Conservation (phyloP, 202 grass and related monocot genomes). For the Setaria italica region DNA sequence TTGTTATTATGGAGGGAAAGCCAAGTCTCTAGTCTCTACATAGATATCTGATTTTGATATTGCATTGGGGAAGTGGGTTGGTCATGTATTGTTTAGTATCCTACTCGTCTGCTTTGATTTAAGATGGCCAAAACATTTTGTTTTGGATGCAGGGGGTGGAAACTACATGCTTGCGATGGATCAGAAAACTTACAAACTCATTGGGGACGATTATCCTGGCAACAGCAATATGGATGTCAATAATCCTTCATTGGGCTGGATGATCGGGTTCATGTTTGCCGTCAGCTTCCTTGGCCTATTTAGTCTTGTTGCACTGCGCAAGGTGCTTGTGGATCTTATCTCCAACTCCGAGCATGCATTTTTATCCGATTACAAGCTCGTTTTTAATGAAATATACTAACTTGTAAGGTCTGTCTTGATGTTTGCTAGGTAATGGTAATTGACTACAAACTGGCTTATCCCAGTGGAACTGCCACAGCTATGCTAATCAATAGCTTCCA, state of each 20-base stretch:
- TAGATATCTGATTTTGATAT: too few relatives aligned
- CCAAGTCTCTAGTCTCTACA: too few relatives aligned
- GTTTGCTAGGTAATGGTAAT: slow-evolving; percentile 83
- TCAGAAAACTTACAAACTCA: slow-evolving; percentile 81
- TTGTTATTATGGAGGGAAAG: too few relatives aligned
- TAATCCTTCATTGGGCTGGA: slow-evolving; percentile 80
- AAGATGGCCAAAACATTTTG: background rate
- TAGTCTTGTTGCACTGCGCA: slow-evolving; percentile 80
- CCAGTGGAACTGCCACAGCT: slow-evolving; percentile 83
- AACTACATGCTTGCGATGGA: slow-evolving; percentile 87
- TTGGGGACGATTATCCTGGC: slow-evolving; percentile 81
- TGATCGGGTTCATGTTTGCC: slow-evolving; percentile 88
- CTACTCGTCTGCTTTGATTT: background rate
- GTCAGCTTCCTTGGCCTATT: slow-evolving; percentile 88
- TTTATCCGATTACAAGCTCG: background rate
- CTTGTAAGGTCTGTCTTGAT: slow-evolving; percentile 5
- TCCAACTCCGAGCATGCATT: background rate
- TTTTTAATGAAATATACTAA: background rate
- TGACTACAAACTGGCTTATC: slow-evolving; percentile 87
- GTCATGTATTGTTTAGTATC: background rate
- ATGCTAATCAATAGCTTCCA: slow-evolving; percentile 92
- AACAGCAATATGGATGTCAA: slow-evolving; percentile 82
- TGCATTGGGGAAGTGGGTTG: too few relatives aligned
- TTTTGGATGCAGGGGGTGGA: slow-evolving; percentile 64
- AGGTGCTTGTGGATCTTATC: slow-evolving; percentile 54